Evolutionary conservation across 768 basidiomycete species (phyloP).

Genomic region (Cystofilobasidium macerans): DNA sequence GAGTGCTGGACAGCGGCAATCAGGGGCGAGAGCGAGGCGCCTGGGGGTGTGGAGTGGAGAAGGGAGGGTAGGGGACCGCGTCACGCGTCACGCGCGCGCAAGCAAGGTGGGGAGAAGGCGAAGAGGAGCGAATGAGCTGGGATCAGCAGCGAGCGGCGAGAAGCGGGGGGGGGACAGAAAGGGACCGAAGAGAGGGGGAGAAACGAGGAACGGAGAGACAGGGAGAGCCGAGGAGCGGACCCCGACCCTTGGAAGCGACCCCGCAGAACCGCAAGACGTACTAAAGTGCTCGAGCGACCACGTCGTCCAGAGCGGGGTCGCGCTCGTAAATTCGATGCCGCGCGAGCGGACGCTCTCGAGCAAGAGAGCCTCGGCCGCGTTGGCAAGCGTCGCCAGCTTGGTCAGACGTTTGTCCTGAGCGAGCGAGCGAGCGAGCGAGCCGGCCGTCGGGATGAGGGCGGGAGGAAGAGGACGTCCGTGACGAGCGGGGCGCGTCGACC

Average conservation of each 20-base stretch:
- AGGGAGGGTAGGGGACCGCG: not conserved
- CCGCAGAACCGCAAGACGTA: not conserved
- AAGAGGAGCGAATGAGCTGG: too few species aligned
- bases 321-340: conserved; percentile 2
- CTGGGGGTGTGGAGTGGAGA: not conserved
- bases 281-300: conserved; percentile 20
- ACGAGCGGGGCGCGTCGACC: too few species aligned
- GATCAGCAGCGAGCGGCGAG: too few species aligned
- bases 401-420: conserved; percentile 19
- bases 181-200: too few species aligned
- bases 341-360: conserved; percentile 10
- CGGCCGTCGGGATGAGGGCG: too few species aligned
- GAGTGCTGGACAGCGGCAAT: not conserved
- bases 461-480: not conserved
- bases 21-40: not conserved
- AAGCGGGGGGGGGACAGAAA: too few species aligned
- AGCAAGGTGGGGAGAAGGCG: not conserved
- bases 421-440: not conserved
- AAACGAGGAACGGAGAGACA: not conserved
- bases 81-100: too few species aligned
- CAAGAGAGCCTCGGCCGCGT: conserved; percentile 13
- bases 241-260: too few species aligned
- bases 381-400: conserved; percentile 2
- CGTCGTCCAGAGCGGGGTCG: conserved; percentile 22
- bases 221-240: too few species aligned